Evolutionary conservation across 257 asterid species (phyloP).

Genomic region (Eustoma russellianum): DNA sequence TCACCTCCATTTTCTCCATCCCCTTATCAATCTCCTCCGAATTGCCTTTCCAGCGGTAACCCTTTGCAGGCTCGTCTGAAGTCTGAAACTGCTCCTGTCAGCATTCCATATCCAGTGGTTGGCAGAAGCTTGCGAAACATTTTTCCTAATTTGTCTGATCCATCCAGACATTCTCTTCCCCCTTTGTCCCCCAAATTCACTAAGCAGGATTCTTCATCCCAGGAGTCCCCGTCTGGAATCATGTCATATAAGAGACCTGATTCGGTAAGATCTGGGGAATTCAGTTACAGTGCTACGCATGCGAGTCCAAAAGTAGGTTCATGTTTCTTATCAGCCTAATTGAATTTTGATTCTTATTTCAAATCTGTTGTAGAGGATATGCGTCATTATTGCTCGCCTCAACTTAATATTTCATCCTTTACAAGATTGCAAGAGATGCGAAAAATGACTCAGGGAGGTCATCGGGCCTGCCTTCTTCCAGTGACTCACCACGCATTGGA

Average conservation of each 20-base stretch:
- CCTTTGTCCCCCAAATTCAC: conserved; percentile 72
- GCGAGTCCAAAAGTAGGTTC: conserved; percentile 55
- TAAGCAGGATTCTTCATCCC: conserved; percentile 65
- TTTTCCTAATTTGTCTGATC: conserved; percentile 87
- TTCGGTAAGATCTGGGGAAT: conserved; percentile 54
- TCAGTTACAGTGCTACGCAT: conserved; percentile 38
- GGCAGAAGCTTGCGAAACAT: conserved; percentile 66
- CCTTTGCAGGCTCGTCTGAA: conserved; percentile 34
- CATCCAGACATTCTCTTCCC: conserved; percentile 75
- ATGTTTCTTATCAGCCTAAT: conserved; percentile 13
- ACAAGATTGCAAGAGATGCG: conserved; percentile 63
- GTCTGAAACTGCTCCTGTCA: conserved; percentile 82
- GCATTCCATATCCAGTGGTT: conserved; percentile 78
- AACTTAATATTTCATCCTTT: conserved; percentile 7
- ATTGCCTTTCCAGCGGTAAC: conserved; percentile 35
- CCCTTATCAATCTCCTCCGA: conserved; percentile 84
- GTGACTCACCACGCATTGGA: conserved; percentile 89
- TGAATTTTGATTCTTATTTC: neutral
- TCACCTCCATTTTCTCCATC: conserved; percentile 93
- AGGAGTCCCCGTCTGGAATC: conserved; percentile 72
- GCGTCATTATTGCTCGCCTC: no score
- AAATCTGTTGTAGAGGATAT: neutral
- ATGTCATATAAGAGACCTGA: conserved; percentile 61
- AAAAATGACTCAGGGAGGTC: conserved; percentile 97
- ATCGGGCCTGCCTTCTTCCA: conserved; percentile 76